phyloP scores from a whole-genome alignment of 2,329 filamentous ascomycete species.

The Alternaria viburni region DNA sequence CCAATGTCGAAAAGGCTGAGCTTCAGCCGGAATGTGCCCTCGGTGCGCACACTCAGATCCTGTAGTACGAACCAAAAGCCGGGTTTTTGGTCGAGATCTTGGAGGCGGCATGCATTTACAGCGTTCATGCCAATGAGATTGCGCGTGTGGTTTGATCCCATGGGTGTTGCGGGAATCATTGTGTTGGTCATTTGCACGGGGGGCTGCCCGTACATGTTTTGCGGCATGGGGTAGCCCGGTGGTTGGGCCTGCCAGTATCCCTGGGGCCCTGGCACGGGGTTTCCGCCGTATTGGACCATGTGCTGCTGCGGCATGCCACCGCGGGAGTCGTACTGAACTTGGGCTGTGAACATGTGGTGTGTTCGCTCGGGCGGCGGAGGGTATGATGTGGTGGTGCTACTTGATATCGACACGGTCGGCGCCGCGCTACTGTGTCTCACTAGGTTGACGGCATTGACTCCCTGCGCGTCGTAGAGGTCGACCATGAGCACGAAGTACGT shows the following conservation, averaged over 20 bases:
- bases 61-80: slow-evolving; percentile 98
- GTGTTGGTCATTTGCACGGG: not conserved
- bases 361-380: slow-evolving; percentile 42
- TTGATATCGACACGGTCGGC: slow-evolving; percentile 74
- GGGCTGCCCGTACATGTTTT: not conserved
- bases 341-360: not conserved
- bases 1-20: slow-evolving; percentile 87
- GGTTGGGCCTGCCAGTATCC: not conserved
- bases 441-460: slow-evolving; percentile 69
- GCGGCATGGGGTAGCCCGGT: not conserved
- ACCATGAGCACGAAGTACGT: slow-evolving; percentile 73
- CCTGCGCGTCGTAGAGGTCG: slow-evolving; percentile 70
- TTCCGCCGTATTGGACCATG: not conserved
- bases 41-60: slow-evolving; percentile 91
- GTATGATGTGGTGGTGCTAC: slow-evolving; percentile 80
- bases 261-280: not conserved
- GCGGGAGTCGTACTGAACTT: slow-evolving; percentile 49
- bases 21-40: slow-evolving; percentile 81
- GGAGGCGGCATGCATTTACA: slow-evolving; percentile 84
- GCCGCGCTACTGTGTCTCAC: slow-evolving; percentile 69
- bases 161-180: slow-evolving; percentile 38
- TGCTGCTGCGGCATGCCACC: slow-evolving; percentile 32
- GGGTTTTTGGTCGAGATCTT: slow-evolving; percentile 77
- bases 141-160: slow-evolving; percentile 75
- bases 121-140: slow-evolving; percentile 93